A percentile compares a stretch with the other conserved stretches of the same genome.
These are phyloP conservation scores for Fusarium keratoplasticum DNA, from an alignment of 2,329 filamentous ascomycete genomes.

Conservation along the genomic window DNA sequence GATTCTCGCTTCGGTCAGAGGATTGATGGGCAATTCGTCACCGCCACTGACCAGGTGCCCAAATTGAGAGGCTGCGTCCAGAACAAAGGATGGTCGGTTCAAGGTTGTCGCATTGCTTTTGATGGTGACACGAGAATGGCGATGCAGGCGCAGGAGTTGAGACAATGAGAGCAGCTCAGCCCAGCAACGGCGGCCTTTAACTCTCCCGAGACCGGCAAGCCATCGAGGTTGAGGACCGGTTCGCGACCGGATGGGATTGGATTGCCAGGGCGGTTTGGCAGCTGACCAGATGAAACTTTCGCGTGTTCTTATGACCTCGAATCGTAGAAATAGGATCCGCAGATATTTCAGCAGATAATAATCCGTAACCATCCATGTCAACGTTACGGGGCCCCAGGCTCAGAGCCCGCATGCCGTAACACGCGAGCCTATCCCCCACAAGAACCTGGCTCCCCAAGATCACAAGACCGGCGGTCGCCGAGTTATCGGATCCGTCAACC, in stretches of 20 bases:
- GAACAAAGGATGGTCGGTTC: not conserved
- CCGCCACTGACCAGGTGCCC: not conserved
- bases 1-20: not conserved
- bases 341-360: slow-evolving; percentile 4
- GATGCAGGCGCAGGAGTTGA: slow-evolving; percentile 3
- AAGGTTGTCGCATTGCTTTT: slow-evolving; percentile 10
- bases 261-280: slow-evolving; percentile 16
- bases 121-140: slow-evolving; percentile 5
- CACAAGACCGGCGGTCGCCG: slow-evolving; percentile 19
- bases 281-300: slow-evolving; percentile 33
- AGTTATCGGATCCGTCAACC: slow-evolving; percentile 18
- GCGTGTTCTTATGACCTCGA: slow-evolving; percentile 33
- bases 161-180: not conserved
- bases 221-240: slow-evolving; percentile 1
- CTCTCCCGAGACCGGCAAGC: not conserved
- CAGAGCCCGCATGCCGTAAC: slow-evolving; percentile 13
- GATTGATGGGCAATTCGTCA: not conserved
- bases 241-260: not conserved
- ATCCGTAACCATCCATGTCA: slow-evolving; percentile 2
- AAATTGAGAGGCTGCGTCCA: slow-evolving; percentile 1
- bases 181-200: not conserved
- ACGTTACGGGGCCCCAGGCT: slow-evolving; percentile 16
- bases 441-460: slow-evolving; percentile 12
- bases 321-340: slow-evolving; percentile 25
- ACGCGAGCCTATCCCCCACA: slow-evolving; percentile 28